phyloP scores from a whole-genome alignment of 305 asterid genomes.

The Solanum hybrid region DNA sequence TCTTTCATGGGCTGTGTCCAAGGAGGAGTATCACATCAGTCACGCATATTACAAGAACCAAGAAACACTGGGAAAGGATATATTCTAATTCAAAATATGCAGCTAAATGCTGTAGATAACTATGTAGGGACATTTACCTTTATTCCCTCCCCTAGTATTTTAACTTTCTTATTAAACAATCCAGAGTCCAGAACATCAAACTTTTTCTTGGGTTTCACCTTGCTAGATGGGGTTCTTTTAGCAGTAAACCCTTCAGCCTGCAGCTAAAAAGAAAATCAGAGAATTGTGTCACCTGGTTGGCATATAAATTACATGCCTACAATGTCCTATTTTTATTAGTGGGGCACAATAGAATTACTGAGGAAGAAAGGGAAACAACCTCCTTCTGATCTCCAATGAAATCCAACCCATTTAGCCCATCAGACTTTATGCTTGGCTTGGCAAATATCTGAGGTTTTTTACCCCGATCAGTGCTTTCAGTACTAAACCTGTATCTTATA shows the following conservation, averaged over 20 bases:
- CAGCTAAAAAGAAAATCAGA: constrained; percentile 19
- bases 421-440: constrained; percentile 44
- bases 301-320: neutral
- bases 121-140: constrained; percentile 35
- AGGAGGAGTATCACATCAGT: constrained; percentile 7
- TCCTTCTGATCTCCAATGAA: constrained; percentile 43
- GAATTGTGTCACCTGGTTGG: neutral
- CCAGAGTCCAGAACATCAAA: constrained; percentile 51
- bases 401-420: constrained; percentile 39
- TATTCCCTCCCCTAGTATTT: constrained; percentile 84
- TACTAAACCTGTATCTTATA: constrained; percentile 37
- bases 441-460: constrained; percentile 38
- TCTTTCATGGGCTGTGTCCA: constrained; percentile 64
- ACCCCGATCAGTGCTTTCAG: constrained; percentile 48
- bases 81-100: neutral
- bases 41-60: neutral
- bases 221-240: constrained; percentile 47
- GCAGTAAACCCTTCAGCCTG: constrained; percentile 60
- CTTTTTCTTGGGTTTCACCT: constrained; percentile 72
- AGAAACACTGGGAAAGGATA: neutral
- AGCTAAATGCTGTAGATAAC: neutral
- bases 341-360: neutral
- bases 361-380: constrained; percentile 25
- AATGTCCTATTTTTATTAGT: neutral
- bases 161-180: constrained; percentile 60